Evolutionary conservation across 2,329 filamentous ascomycete species (phyloP).

Genomic region (Colletotrichum graminicola): DNA sequence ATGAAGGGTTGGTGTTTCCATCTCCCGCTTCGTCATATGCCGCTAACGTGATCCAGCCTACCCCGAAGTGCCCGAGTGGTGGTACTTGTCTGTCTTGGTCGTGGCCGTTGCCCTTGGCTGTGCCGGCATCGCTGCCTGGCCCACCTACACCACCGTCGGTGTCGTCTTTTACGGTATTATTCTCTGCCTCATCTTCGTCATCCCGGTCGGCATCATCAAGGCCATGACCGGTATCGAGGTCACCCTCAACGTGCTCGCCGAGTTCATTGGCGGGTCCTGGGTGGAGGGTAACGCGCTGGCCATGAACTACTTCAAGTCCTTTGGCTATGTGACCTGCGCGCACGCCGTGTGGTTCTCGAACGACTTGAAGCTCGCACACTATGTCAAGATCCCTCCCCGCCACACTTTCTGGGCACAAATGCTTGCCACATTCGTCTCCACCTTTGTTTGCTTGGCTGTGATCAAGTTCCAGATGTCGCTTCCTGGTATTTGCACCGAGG

Average conservation of each 20-base stretch:
- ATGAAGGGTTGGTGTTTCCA: slow-evolving; percentile 50
- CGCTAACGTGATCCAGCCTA: slow-evolving; percentile 49
- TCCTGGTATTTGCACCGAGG: slow-evolving; percentile 52
- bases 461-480: slow-evolving; percentile 59
- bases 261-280: slow-evolving; percentile 65
- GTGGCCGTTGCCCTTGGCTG: slow-evolving; percentile 60
- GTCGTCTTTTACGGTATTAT: slow-evolving; percentile 65
- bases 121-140: slow-evolving; percentile 61
- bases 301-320: slow-evolving; percentile 69
- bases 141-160: slow-evolving; percentile 63
- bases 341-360: slow-evolving; percentile 45
- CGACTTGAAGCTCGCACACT: slow-evolving; percentile 63
- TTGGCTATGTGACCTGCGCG: slow-evolving; percentile 52
- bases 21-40: neutral
- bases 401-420: slow-evolving; percentile 71
- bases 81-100: slow-evolving; percentile 60
- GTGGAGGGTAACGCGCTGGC: slow-evolving; percentile 64
- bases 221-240: slow-evolving; percentile 66
- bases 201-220: slow-evolving; percentile 65
- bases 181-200: slow-evolving; percentile 63
- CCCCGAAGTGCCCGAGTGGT: slow-evolving; percentile 66
- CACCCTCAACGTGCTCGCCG: slow-evolving; percentile 65
- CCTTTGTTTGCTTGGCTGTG: slow-evolving; percentile 64
- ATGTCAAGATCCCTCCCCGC: slow-evolving; percentile 73
- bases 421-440: slow-evolving; percentile 65